These are phyloP conservation scores for Escallonia herrerae DNA, from an alignment of 129 eudicot species.

Conservation along the genomic window DNA sequence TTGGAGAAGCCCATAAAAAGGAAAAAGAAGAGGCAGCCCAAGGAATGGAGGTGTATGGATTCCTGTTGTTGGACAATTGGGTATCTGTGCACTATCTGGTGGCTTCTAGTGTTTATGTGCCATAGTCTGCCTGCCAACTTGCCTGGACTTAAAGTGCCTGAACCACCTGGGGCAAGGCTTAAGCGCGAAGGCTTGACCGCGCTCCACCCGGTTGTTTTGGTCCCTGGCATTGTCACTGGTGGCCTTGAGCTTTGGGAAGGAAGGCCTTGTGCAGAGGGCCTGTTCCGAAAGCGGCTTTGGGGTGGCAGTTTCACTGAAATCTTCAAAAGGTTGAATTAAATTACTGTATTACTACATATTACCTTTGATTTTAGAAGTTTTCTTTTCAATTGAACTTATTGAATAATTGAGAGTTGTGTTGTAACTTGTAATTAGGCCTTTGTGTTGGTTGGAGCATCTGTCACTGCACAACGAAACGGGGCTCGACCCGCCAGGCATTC, in stretches of 20 bases:
- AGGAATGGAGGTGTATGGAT: slow-evolving; percentile 59
- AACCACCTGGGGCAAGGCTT: slow-evolving; percentile 68
- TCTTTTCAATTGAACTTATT: slow-evolving; percentile 7
- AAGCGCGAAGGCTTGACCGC: slow-evolving; percentile 67
- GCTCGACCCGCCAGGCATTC: slow-evolving; percentile 96
- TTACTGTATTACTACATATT: background rate
- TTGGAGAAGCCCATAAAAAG: slow-evolving; percentile 16
- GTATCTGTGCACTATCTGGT: slow-evolving; percentile 58
- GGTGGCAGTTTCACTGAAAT: slow-evolving; percentile 81
- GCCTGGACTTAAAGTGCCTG: slow-evolving; percentile 45
- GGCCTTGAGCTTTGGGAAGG: slow-evolving; percentile 99
- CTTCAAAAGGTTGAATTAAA: slow-evolving; percentile 50
- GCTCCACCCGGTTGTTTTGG: slow-evolving; percentile 74
- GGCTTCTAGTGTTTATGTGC: slow-evolving; percentile 66
- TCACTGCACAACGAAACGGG: slow-evolving; percentile 85
- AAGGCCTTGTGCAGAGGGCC: slow-evolving; percentile 70
- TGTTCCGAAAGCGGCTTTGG: slow-evolving; percentile 84
- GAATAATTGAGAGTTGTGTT: slow-evolving; percentile 8
- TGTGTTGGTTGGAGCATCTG: slow-evolving; percentile 97
- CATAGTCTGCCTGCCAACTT: slow-evolving; percentile 53
- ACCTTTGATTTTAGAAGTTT: background rate
- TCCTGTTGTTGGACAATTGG: slow-evolving; percentile 80
- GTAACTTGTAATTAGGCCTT: slow-evolving; percentile 47
- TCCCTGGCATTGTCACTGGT: slow-evolving; percentile 92
- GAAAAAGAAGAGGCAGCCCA: slow-evolving; percentile 17